Evolutionary conservation across 1,284 basidiomycete genomes (phyloP), one percentile per base, ranked within the genome.

Genomic region (Pascua guehoae): DNA sequence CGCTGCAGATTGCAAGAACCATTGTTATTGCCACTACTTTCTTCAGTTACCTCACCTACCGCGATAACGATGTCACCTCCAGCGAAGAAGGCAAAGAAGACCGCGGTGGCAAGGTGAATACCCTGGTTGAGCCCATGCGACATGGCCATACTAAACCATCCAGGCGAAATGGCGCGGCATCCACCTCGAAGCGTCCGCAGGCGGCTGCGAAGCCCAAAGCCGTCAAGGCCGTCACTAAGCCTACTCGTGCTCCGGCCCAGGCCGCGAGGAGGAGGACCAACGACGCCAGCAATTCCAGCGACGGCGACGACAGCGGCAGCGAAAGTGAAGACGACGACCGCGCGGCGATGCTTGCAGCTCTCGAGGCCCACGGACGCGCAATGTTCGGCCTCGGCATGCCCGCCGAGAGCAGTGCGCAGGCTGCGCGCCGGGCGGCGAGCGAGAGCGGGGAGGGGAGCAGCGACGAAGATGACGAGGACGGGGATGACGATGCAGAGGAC

Each of bases 341-440:
- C 42, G 61, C 65, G 4, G 66, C 70, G 1, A 76, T 76, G 74
- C 64, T 78, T 9, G 74, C 71, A 14, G 69, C 68, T 2, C 67
- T 78, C 2, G 65, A 77, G 60, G 77, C 76, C 8, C 75, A 74
- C 54, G 64, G 67, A 16, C 59, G 70, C 32, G 65, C 71, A 2
- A 70, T 78, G 67, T 63, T 78, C 12, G 76, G 75, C 8, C 36
- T 72, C 5, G 60, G 50, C 51, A 42, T 43, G 9, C 57, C 56
- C 7, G 66, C 58, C 7, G 71, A 70, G 47, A 68, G 63, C 37
- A 69, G 70, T 43, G 47, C 49, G 1, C 61, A 63, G 47, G 66
- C 55, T 3, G 44, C 49, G 0, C 40, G 18, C 16, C 49, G 47
- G n/a, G 41, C 24, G 5, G 49, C 46, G 12, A 41, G 46, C n/a